Percentiles rank a stretch among this genome's conserved stretches.
Evolutionary conservation across 2,329 filamentous ascomycete genomes (phyloP).

Genomic region (Paracorniculantispora psalliotae): DNA sequence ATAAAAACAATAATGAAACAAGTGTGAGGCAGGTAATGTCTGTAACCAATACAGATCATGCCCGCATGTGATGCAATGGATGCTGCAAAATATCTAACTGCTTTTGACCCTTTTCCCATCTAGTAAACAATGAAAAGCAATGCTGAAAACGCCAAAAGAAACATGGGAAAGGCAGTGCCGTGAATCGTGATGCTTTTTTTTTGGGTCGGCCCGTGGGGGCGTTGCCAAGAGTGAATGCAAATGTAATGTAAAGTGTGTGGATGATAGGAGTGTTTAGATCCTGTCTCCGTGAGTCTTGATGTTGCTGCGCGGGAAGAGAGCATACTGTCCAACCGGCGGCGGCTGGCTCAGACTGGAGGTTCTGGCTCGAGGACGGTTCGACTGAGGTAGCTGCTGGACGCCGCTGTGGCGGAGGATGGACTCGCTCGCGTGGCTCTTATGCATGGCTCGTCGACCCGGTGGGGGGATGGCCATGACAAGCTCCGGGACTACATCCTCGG

Average conservation of each 20-base stretch:
- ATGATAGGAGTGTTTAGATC: background rate
- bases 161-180: background rate
- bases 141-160: background rate
- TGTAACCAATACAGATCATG: constrained; percentile 1
- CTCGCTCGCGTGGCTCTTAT: constrained; percentile 36
- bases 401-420: constrained; percentile 28
- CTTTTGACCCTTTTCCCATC: constrained; percentile 6
- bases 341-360: constrained; percentile 43
- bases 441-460: constrained; percentile 22
- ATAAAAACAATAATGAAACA: background rate
- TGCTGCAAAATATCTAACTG: constrained; percentile 12
- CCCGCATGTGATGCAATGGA: constrained; percentile 3
- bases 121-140: constrained; percentile 3
- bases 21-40: background rate
- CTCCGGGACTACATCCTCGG: constrained; percentile 31
- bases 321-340: constrained; percentile 43
- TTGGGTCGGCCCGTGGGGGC: background rate
- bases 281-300: constrained; percentile 22
- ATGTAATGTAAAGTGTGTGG: background rate
- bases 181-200: background rate
- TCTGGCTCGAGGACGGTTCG: constrained; percentile 37
- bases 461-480: constrained; percentile 26
- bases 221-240: background rate
- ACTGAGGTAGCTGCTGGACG: constrained; percentile 26
- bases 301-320: constrained; percentile 38